phyloP scores from a whole-genome alignment of 768 basidiomycete genomes.

The Hypholoma sublateritium region DNA sequence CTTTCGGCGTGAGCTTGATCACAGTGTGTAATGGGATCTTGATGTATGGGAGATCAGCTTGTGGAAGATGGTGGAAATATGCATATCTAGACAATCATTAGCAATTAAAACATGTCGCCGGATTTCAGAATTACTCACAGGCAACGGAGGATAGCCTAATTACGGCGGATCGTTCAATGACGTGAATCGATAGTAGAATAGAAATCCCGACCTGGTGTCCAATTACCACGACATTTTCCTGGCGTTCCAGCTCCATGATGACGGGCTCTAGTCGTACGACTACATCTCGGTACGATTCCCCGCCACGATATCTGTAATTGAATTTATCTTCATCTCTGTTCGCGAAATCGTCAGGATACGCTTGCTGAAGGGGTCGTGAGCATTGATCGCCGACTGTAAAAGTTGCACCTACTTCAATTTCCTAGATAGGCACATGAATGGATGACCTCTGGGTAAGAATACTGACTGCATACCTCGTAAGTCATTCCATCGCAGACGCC shows the following conservation, averaged over 20 bases:
- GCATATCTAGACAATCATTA: slow-evolving; percentile 68
- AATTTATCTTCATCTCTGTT: slow-evolving; percentile 99
- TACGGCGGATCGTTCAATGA: slow-evolving; percentile 6
- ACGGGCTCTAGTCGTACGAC: slow-evolving; percentile 94
- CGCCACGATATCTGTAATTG: slow-evolving; percentile 96
- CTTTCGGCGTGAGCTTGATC: slow-evolving; percentile 97
- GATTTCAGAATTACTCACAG: slow-evolving; percentile 44
- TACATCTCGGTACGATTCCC: slow-evolving; percentile 98
- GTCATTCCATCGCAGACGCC: slow-evolving; percentile 99
- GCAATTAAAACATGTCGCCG: neutral
- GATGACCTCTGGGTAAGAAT: neutral
- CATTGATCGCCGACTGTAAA: neutral
- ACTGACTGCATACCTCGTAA: slow-evolving; percentile 54
- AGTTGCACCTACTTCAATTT: slow-evolving; percentile 74
- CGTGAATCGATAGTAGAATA: neutral
- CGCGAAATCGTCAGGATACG: slow-evolving; percentile 97
- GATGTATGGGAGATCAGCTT: slow-evolving; percentile 95
- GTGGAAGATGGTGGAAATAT: slow-evolving; percentile 91
- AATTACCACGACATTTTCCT: slow-evolving; percentile 95
- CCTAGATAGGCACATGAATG: slow-evolving; percentile 32
- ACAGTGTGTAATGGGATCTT: slow-evolving; percentile 97
- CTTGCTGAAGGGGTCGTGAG: slow-evolving; percentile 50
- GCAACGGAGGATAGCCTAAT: slow-evolving; percentile 75
- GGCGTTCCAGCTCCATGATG: slow-evolving; percentile 98
- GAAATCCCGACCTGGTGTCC: slow-evolving; percentile 75